Conservation (phyloP, 495 filamentous ascomycete species). For the Xylaria acuta region DNA sequence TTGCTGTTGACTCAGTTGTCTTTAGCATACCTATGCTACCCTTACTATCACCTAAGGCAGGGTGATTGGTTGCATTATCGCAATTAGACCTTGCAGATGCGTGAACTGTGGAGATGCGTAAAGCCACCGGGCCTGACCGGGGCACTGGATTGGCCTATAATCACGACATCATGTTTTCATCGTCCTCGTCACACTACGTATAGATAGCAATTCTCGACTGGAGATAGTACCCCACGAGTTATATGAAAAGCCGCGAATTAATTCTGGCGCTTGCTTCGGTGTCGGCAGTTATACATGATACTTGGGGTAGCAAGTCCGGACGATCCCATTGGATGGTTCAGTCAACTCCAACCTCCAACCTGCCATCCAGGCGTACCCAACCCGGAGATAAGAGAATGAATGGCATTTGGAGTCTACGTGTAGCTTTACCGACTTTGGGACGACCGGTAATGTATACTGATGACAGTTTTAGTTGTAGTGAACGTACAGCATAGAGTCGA, state of each 20-base stretch:
- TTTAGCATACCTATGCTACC: not conserved
- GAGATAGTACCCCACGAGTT: not conserved
- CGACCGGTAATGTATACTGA: not conserved
- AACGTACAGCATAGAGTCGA: not conserved
- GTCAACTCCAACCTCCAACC: slow-evolving; percentile 12
- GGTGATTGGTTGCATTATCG: not conserved
- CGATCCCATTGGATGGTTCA: not conserved
- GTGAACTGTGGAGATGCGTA: not conserved
- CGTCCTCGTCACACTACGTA: not conserved
- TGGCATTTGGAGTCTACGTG: not conserved
- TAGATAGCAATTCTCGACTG: not conserved
- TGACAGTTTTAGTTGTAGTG: not conserved
- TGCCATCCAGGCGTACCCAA: not conserved
- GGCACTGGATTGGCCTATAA: not conserved
- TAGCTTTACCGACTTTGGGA: not conserved
- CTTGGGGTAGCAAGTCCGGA: not conserved
- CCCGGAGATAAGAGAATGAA: not conserved
- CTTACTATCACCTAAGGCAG: not conserved
- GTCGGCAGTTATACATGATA: not conserved
- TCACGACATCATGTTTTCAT: not conserved
- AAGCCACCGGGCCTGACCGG: not conserved
- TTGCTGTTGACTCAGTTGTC: not conserved
- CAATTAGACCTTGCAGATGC: slow-evolving; percentile 8
- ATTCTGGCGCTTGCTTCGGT: not conserved
- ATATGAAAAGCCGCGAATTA: not conserved